Percentiles rank a stretch among this genome's conserved stretches.
phyloP scores from a whole-genome alignment of 306 rosid species.

The Notholithocarpus densiflorus region DNA sequence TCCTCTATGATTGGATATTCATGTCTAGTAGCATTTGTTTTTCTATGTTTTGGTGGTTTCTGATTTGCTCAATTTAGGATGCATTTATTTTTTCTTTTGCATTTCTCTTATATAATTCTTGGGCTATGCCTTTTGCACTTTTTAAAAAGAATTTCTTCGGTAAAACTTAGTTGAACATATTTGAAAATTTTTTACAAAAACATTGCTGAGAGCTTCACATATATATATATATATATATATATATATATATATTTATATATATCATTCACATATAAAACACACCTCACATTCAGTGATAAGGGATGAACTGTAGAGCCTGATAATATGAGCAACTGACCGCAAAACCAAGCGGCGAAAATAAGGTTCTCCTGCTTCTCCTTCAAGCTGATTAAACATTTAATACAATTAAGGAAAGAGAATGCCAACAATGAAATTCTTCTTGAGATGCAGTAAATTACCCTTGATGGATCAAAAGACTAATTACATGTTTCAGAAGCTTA shows the following conservation, averaged over 20 bases:
- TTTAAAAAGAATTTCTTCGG: not conserved
- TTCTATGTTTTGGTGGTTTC: not conserved
- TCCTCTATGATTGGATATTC: not conserved
- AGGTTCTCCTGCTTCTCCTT: slow-evolving; percentile 98
- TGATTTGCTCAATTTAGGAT: not conserved
- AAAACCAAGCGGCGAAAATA: slow-evolving; percentile 86
- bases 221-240: too few relatives aligned
- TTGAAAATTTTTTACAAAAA: not conserved
- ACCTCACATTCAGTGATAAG: slow-evolving; percentile 95
- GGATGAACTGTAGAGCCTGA: slow-evolving; percentile 94
- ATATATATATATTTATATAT: too few relatives aligned
- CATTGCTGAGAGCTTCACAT: not conserved
- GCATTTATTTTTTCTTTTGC: not conserved
- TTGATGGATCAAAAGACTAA: slow-evolving; percentile 3
- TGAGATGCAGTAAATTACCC: slow-evolving; percentile 15
- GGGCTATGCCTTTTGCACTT: not conserved
- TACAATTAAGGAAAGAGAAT: slow-evolving; percentile 13
- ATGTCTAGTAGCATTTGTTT: not conserved
- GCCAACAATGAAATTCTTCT: slow-evolving; percentile 12
- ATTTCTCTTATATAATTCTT: not conserved
- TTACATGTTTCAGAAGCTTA: slow-evolving; percentile 25
- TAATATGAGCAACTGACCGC: slow-evolving; percentile 98
- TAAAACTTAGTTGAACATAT: not conserved
- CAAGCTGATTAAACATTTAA: slow-evolving; percentile 54
- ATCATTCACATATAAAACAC: slow-evolving; percentile 36